phyloP scores from a whole-genome alignment of 1,284 basidiomycete species.

The Cryptococcus neoformans region DNA sequence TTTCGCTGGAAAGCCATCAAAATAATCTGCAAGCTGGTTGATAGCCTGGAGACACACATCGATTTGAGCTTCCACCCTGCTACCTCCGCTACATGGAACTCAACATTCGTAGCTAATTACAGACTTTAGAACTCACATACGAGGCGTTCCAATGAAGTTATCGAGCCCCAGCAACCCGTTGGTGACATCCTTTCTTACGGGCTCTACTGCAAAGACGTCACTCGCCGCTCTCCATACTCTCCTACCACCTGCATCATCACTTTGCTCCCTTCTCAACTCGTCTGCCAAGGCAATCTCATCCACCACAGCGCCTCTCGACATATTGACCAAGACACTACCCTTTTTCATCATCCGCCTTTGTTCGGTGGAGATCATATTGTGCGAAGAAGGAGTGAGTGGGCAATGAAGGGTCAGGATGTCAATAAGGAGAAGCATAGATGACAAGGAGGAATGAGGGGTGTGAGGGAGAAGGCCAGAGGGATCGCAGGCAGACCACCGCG shows the following conservation, averaged over 20 bases:
- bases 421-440: constrained; percentile 35
- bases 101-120: background rate
- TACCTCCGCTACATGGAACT: constrained; percentile 10
- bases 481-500: constrained; percentile 34
- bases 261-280: constrained; percentile 30
- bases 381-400: constrained; percentile 47
- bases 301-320: constrained; percentile 50
- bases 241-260: background rate
- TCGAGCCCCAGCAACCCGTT: constrained; percentile 21
- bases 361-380: constrained; percentile 41
- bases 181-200: constrained; percentile 19
- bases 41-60: constrained; percentile 16
- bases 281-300: constrained; percentile 50
- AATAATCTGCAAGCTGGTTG: constrained; percentile 15
- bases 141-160: constrained; percentile 29
- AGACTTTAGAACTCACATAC: constrained; percentile 18
- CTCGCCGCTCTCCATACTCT: background rate
- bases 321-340: constrained; percentile 51
- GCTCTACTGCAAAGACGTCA: constrained; percentile 38
- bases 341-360: constrained; percentile 47
- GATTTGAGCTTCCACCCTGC: constrained; percentile 17
- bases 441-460: constrained; percentile 9
- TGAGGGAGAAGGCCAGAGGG: constrained; percentile 10
- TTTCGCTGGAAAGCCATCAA: constrained; percentile 11
- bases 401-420: constrained; percentile 53